Conservation (phyloP, 257 asterid species). For the Solanum dulcamara region DNA sequence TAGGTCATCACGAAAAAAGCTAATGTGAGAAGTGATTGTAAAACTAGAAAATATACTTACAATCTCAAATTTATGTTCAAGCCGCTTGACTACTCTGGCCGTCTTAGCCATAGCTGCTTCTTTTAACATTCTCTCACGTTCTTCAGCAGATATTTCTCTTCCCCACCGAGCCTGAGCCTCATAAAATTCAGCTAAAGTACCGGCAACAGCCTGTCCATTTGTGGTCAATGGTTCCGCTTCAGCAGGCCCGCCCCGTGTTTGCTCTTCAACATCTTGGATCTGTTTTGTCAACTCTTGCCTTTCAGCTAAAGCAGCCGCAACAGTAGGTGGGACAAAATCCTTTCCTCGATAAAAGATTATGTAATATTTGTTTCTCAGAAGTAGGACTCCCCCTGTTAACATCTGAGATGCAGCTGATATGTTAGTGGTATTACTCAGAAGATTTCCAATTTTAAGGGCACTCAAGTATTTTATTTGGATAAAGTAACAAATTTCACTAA, state of each 20-base stretch:
- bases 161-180: slow-evolving; percentile 96
- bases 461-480: neutral
- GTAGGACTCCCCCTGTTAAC: slow-evolving; percentile 85
- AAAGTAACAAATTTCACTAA: too few relatives aligned
- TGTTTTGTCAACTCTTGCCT: slow-evolving; percentile 79
- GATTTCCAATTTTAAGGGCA: neutral
- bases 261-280: slow-evolving; percentile 82
- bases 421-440: neutral
- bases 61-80: slow-evolving; percentile 74
- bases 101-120: slow-evolving; percentile 66
- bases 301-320: slow-evolving; percentile 72
- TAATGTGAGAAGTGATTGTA: neutral
- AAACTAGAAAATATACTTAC: slow-evolving; percentile 40
- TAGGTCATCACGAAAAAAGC: neutral
- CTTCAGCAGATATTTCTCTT: slow-evolving; percentile 56
- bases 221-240: neutral
- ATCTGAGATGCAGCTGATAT: slow-evolving; percentile 22
- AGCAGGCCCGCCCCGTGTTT: slow-evolving; percentile 21
- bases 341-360: slow-evolving; percentile 93
- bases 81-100: slow-evolving; percentile 57
- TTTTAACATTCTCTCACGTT: slow-evolving; percentile 57
- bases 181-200: slow-evolving; percentile 90
- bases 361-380: slow-evolving; percentile 88
- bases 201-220: slow-evolving; percentile 42
- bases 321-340: slow-evolving; percentile 85